phyloP scores from a whole-genome alignment of 352 stramenopile species.

The Thraustotheca clavata region DNA sequence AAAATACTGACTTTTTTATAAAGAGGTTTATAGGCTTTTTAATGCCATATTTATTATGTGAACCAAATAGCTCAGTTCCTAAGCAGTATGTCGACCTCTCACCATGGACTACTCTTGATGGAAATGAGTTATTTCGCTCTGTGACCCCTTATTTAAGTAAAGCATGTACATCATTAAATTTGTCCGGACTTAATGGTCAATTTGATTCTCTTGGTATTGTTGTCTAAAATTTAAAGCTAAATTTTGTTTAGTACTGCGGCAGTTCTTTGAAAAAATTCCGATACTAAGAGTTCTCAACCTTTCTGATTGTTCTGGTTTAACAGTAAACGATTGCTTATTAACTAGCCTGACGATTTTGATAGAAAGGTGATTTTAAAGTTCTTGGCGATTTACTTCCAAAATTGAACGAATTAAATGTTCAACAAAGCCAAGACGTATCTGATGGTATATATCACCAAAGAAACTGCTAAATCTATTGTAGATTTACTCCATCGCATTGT shows the following conservation, averaged over 20 bases:
- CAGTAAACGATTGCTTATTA: background rate
- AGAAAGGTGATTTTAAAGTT: constrained; percentile 8
- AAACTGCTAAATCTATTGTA: background rate
- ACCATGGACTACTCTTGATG: constrained; percentile 12
- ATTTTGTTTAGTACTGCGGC: background rate
- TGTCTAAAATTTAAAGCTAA: background rate
- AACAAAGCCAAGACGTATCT: constrained; percentile 7
- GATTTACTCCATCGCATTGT: constrained; percentile 34
- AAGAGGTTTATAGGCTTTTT: background rate
- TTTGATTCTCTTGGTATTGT: background rate
- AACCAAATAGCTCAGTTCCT: background rate
- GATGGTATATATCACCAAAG: constrained; percentile 4
- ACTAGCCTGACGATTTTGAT: background rate
- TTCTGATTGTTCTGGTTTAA: background rate
- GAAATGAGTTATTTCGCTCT: background rate
- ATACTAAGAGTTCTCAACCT: background rate
- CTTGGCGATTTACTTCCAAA: background rate
- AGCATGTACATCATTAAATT: constrained; percentile 8
- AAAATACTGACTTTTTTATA: background rate
- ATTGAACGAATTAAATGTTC: background rate
- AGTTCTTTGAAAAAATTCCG: background rate
- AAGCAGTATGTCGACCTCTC: background rate
- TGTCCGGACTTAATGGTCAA: constrained; percentile 1
- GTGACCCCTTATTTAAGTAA: constrained; percentile 1
- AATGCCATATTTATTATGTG: constrained; percentile 12